These are phyloP conservation scores for Casaregolazyma lundiana DNA, from an alignment of 1,139 yeast species.

Conservation along the genomic window DNA sequence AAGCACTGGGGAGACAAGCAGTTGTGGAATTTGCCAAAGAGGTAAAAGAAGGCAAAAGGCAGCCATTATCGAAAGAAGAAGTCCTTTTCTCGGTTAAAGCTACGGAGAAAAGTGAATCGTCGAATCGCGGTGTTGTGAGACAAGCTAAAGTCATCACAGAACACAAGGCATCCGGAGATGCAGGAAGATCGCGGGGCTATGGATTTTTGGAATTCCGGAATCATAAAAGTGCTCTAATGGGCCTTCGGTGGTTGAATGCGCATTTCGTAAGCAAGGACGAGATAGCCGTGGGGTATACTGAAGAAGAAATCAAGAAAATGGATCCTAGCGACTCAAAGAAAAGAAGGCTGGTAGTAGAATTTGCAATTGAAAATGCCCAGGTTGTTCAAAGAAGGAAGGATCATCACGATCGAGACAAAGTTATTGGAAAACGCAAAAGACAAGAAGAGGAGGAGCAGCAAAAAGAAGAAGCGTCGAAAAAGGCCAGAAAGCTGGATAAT, in stretches of 20 bases:
- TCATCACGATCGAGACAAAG: slow-evolving; percentile 24
- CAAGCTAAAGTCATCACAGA: slow-evolving; percentile 93
- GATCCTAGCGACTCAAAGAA: slow-evolving; percentile 43
- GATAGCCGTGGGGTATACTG: slow-evolving; percentile 63
- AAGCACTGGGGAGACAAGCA: slow-evolving; percentile 90
- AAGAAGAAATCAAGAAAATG: slow-evolving; percentile 55
- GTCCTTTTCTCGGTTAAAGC: slow-evolving; percentile 68
- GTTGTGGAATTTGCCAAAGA: slow-evolving; percentile 95
- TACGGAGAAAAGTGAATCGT: slow-evolving; percentile 36
- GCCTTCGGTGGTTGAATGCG: slow-evolving; percentile 93
- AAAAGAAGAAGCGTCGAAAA: slow-evolving; percentile 29
- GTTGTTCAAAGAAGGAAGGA: slow-evolving; percentile 89
- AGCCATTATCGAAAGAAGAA: slow-evolving; percentile 88
- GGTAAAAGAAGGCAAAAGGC: slow-evolving; percentile 69
- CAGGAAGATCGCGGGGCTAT: slow-evolving; percentile 93
- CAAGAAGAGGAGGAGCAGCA: slow-evolving; percentile 34
- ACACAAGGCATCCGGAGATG: slow-evolving; percentile 79
- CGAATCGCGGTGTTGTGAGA: slow-evolving; percentile 77
- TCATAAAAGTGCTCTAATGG: slow-evolving; percentile 93
- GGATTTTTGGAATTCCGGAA: slow-evolving; percentile 93
- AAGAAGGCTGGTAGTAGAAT: slow-evolving; percentile 85
- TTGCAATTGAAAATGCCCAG: slow-evolving; percentile 92
- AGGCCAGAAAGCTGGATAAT: slow-evolving; percentile 25
- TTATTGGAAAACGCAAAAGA: slow-evolving; percentile 24
- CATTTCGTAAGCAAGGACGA: slow-evolving; percentile 75